A percentile compares a stretch with the other conserved stretches of the same genome.
phyloP scores from a whole-genome alignment of 164 flowering plant species.

The Magnolia officinalis region DNA sequence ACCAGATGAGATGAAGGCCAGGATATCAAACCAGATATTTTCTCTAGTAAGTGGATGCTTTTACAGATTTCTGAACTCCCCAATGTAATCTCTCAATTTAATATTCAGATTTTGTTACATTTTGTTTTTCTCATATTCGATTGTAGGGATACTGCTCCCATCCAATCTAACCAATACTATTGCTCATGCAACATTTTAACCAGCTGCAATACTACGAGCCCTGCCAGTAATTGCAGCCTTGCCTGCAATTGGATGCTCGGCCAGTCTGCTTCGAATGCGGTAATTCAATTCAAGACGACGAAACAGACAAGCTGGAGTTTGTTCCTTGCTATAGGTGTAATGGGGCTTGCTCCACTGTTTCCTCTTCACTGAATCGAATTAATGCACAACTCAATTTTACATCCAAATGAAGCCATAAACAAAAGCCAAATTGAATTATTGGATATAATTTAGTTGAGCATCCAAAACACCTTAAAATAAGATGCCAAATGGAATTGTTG shows the following conservation, averaged over 20 bases:
- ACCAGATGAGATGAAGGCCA: not conserved
- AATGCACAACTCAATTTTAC: not conserved
- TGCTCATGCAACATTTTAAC: too few relatives aligned
- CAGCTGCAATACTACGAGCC: too few relatives aligned
- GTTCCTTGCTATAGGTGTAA: not conserved
- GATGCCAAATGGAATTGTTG: not conserved
- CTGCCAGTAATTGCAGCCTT: too few relatives aligned
- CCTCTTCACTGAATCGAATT: not conserved
- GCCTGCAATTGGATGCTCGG: too few relatives aligned
- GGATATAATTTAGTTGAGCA: not conserved
- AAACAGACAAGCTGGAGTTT: too few relatives aligned
- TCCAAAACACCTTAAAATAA: not conserved
- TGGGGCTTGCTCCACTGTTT: not conserved
- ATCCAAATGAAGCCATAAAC: not conserved
- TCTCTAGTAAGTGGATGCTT: not conserved
- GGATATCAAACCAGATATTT: not conserved
- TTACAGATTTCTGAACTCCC: not conserved
- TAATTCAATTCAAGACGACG: too few relatives aligned
- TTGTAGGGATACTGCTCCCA: too few relatives aligned
- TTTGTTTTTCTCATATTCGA: too few relatives aligned
- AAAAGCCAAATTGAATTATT: not conserved
- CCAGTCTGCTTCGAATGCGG: too few relatives aligned
- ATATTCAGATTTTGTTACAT: too few relatives aligned
- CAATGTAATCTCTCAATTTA: not conserved
- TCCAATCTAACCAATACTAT: too few relatives aligned